Conservation (phyloP, 1,284 basidiomycete genomes). For the Puccinia horiana region DNA sequence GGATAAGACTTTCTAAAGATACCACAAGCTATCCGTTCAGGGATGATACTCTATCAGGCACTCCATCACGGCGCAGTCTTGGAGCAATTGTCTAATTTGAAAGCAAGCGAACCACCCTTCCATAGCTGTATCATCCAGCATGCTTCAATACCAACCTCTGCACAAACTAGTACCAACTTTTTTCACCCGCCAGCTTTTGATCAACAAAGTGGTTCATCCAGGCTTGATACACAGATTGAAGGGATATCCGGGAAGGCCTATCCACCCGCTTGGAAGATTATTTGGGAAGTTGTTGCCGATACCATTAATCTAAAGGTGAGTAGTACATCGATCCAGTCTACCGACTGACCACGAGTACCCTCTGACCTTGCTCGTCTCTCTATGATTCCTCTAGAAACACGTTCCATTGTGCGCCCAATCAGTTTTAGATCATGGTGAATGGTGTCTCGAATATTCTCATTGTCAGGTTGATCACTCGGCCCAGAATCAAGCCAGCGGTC, state of each 20-base stretch:
- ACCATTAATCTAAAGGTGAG: background rate
- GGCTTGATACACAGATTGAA: background rate
- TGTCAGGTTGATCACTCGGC: background rate
- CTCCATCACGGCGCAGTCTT: background rate
- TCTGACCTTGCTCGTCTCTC: background rate
- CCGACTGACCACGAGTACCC: background rate
- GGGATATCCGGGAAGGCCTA: background rate
- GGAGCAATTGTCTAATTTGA: constrained; percentile 1
- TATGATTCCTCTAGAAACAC: background rate
- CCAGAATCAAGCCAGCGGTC: background rate
- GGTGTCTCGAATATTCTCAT: background rate
- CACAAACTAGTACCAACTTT: background rate
- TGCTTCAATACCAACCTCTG: background rate
- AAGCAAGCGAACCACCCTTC: background rate
- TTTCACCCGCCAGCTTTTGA: background rate
- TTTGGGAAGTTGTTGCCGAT: background rate
- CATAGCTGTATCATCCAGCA: background rate
- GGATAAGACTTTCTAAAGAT: background rate
- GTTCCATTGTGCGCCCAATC: background rate
- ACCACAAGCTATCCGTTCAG: background rate
- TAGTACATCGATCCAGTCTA: background rate
- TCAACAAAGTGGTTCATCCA: constrained; percentile 26
- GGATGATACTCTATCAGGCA: background rate
- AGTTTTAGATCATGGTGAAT: background rate
- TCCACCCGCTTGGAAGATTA: constrained; percentile 6